Conservation (phyloP, 1,284 basidiomycete genomes). For the Rhodotorula sp. region DNA sequence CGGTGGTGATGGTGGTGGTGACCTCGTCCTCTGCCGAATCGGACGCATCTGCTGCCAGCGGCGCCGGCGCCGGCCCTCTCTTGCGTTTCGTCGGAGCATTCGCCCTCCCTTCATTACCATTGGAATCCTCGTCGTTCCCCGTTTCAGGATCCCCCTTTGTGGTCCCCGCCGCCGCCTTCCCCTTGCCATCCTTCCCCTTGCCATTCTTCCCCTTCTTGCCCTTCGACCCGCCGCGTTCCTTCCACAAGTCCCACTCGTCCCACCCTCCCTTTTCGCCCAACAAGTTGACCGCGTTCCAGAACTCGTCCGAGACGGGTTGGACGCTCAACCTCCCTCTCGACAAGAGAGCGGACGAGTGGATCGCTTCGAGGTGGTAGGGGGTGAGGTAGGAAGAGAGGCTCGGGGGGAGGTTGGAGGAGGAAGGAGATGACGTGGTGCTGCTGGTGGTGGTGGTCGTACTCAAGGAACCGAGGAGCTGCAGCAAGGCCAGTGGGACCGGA, state of each 20-base stretch:
- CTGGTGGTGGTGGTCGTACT: no score
- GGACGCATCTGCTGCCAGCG: no score
- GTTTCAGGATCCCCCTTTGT: background rate
- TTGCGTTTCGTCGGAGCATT: background rate
- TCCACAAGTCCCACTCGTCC: slow-evolving; percentile 44
- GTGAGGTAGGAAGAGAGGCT: slow-evolving; percentile 54
- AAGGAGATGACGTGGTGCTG: slow-evolving; percentile 50
- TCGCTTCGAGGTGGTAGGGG: slow-evolving; percentile 47
- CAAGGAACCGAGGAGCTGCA: slow-evolving; percentile 62
- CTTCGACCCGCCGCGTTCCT: background rate
- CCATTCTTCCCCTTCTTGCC: background rate
- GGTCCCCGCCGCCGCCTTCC: background rate
- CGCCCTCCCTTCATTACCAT: background rate
- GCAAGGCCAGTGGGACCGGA: slow-evolving; percentile 74
- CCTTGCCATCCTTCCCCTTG: background rate
- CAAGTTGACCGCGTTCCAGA: slow-evolving; percentile 66
- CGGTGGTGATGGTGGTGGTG: no score
- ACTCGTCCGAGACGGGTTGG: slow-evolving; percentile 68
- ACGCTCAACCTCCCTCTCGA: slow-evolving; percentile 82
- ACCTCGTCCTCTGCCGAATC: no score
- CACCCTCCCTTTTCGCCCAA: slow-evolving; percentile 69
- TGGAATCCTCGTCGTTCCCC: no score
- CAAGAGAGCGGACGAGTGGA: slow-evolving; percentile 73
- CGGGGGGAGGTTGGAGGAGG: slow-evolving; percentile 63
- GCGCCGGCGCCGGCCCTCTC: background rate